These are phyloP conservation scores for Starmerella apis DNA, from an alignment of 805 yeast genomes.

Conservation along the genomic window DNA sequence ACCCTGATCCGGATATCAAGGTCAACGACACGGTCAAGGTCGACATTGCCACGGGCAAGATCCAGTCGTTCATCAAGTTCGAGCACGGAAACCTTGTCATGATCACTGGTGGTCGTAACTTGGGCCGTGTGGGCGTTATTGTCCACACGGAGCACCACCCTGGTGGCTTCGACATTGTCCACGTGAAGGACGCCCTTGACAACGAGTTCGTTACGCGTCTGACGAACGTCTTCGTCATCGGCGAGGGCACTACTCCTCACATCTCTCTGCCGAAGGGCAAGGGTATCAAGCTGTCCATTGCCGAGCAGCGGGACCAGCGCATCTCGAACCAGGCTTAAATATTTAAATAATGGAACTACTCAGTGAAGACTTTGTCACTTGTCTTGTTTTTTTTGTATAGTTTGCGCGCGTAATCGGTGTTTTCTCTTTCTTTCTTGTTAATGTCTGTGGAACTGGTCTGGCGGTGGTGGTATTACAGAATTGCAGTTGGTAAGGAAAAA, in stretches of 20 bases:
- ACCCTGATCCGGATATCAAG: constrained; percentile 96
- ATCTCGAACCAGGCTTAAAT: constrained; percentile 47
- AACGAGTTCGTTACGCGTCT: constrained; percentile 94
- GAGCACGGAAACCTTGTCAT: constrained; percentile 86
- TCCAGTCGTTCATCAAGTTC: constrained; percentile 76
- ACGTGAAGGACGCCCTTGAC: constrained; percentile 89
- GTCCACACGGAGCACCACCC: constrained; percentile 95
- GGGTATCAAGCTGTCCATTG: constrained; percentile 91
- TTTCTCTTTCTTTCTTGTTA: no score
- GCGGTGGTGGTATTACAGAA: no score
- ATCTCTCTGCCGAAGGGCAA: constrained; percentile 97
- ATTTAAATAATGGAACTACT: constrained; percentile 16
- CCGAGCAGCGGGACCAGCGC: constrained; percentile 98
- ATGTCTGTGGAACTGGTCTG: no score
- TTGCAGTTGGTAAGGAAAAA: no score
- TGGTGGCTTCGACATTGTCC: constrained; percentile 96
- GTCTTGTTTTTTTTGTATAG: background rate
- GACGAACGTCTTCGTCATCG: constrained; percentile 84
- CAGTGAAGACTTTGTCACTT: background rate
- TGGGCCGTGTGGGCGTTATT: constrained; percentile 96
- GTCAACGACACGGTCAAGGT: constrained; percentile 97
- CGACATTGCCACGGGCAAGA: constrained; percentile 93
- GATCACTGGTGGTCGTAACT: constrained; percentile 97
- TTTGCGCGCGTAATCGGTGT: background rate
- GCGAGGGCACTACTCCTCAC: constrained; percentile 92